Evolutionary conservation across 768 basidiomycete genomes (phyloP).

Genomic region (Trametopsis cervina): DNA sequence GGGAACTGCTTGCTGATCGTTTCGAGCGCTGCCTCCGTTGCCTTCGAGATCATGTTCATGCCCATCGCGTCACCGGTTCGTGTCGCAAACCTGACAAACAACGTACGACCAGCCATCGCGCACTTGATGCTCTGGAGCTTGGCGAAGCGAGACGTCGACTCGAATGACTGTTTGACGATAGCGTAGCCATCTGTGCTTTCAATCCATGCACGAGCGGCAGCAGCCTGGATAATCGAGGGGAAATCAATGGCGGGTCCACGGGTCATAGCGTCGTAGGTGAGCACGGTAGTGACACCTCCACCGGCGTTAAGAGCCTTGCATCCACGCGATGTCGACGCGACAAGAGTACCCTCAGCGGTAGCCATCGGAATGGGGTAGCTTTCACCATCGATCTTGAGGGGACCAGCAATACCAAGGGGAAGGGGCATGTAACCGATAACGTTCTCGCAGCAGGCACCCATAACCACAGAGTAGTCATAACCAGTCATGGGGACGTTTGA

Average conservation of each 20-base stretch:
- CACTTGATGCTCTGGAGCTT: constrained; percentile 80
- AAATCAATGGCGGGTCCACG: constrained; percentile 98
- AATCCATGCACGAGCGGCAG: constrained; percentile 83
- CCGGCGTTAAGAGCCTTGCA: constrained; percentile 97
- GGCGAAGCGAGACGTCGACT: constrained; percentile 92
- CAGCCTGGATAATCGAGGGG: constrained; percentile 72
- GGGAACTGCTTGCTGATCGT: constrained; percentile 75
- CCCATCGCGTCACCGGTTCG: constrained; percentile 99
- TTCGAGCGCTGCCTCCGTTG: constrained; percentile 91
- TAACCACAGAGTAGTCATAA: constrained; percentile 92
- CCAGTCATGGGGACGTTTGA: constrained; percentile 76
- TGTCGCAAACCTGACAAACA: constrained; percentile 91
- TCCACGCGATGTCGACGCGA: constrained; percentile 94
- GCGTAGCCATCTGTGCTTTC: constrained; percentile 74
- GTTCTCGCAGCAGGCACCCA: constrained; percentile 98
- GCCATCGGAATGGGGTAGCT: constrained; percentile 95
- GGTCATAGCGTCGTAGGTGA: constrained; percentile 93
- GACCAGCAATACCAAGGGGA: constrained; percentile 94
- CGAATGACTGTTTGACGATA: constrained; percentile 79
- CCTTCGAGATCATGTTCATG: constrained; percentile 99
- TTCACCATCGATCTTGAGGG: constrained; percentile 82
- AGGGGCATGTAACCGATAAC: constrained; percentile 96
- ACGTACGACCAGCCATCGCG: constrained; percentile 85
- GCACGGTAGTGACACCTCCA: constrained; percentile 90
- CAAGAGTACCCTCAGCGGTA: constrained; percentile 98